A percentile compares a stretch with the other conserved stretches of the same genome.
phyloP scores from a whole-genome alignment of 2,329 filamentous ascomycete genomes.

The Dothideomycetes sp. region DNA sequence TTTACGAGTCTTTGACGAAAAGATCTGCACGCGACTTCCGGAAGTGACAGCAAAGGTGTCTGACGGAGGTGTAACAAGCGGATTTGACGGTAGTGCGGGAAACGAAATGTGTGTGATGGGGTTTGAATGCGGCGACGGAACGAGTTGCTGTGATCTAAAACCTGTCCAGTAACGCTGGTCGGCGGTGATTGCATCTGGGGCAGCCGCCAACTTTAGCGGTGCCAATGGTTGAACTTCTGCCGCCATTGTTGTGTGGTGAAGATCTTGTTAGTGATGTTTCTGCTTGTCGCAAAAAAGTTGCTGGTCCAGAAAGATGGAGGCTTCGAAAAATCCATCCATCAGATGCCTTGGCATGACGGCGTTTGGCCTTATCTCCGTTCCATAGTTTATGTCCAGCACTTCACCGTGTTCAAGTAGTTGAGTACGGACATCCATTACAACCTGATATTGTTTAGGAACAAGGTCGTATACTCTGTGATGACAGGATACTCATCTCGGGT shows the following conservation, averaged over 20 bases:
- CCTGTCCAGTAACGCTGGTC: slow-evolving; percentile 96
- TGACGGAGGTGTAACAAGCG: slow-evolving; percentile 35
- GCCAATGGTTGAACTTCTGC: slow-evolving; percentile 73
- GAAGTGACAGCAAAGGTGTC: slow-evolving; percentile 90
- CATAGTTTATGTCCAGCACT: too few species aligned
- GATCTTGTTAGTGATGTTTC: background rate
- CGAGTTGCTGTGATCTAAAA: slow-evolving; percentile 83
- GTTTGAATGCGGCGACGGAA: slow-evolving; percentile 83
- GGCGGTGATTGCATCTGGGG: slow-evolving; percentile 72
- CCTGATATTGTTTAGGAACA: too few species aligned
- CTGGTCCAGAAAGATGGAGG: slow-evolving; percentile 8
- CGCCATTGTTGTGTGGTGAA: slow-evolving; percentile 53
- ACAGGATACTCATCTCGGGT: too few species aligned
- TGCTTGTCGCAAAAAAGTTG: slow-evolving; percentile 11
- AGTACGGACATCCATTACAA: too few species aligned
- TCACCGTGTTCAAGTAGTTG: too few species aligned
- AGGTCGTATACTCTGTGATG: too few species aligned
- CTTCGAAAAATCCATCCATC: too few species aligned
- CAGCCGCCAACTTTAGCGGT: slow-evolving; percentile 72
- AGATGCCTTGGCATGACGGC: too few species aligned
- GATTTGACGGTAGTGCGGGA: slow-evolving; percentile 42
- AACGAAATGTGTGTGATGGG: slow-evolving; percentile 85
- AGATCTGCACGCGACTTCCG: slow-evolving; percentile 85
- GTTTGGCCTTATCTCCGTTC: too few species aligned
- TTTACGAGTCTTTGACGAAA: slow-evolving; percentile 84